Base-by-base conservation (phyloP, 106 monocot species). In the Apostasia shenzhenica region DNA sequence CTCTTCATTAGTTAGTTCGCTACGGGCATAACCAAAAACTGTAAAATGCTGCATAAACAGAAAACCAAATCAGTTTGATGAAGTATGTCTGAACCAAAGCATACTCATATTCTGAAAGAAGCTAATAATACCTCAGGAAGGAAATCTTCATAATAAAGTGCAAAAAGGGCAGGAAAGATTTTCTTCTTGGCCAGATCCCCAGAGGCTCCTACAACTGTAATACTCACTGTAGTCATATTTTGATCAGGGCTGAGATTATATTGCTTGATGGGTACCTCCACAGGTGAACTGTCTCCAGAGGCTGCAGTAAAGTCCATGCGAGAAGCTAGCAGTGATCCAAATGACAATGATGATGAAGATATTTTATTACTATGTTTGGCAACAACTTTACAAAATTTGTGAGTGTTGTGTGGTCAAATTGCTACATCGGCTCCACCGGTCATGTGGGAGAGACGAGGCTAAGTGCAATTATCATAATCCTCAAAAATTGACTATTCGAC, bases 151-250 rank as follows among this genome's bases (percentile, higher is more conserved):
- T 92, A 92, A 67, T 70, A 92, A 26, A 92, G 81, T 39, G 92
- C 92, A 73, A 94, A 94, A 54, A 94, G 81, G 49, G 94, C 94
- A 61, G 94, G 94, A 55, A 91, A 94, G 4, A 94, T 94, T 69
- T 94, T 94, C 81, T 91, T 94, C 81, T 80, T 94, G 49, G 94
- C 94, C 71, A 94, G 94, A 60, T 94, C 94, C n/a, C 91, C 94
- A 45, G 94, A 94, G 56, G 94, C 94, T 75, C 94, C 94, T 73
- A 94, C 88, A 66, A 94, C 85, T 6, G 82, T 85, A 9, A 94
- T 86, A 50, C 88, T 94, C 5, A 94, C 67, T 56, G 85, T 88
- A 8, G 64, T 70, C 14, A 82, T 77, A 67, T 47, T 64, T 65
- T 56, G 41, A 67, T 51, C 26, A 8, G 14, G 47, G 3, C 3